Evolutionary conservation across 495 filamentous ascomycete genomes (phyloP).

Genomic region (Podospora anserina): DNA sequence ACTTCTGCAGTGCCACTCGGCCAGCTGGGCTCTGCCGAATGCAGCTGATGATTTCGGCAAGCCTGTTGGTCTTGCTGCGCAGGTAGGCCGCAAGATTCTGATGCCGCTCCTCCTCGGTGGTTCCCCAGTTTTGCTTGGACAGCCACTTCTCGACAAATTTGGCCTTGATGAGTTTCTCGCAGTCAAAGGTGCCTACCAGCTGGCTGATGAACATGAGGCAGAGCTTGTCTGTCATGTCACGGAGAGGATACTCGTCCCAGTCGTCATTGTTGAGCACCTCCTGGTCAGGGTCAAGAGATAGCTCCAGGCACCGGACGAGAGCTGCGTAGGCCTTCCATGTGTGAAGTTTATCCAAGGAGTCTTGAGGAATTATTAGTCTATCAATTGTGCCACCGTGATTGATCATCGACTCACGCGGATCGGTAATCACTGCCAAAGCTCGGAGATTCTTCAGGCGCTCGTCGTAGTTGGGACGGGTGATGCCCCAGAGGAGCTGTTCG

Average conservation of each 20-base stretch:
- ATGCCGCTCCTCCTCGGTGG: constrained; percentile 39
- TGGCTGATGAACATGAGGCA: constrained; percentile 48
- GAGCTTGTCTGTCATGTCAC: constrained; percentile 51
- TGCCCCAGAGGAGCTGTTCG: constrained; percentile 46
- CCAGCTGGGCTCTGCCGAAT: constrained; percentile 39
- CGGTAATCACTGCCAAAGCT: constrained; percentile 41
- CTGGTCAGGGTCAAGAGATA: constrained; percentile 50
- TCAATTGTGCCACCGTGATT: not conserved
- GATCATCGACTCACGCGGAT: constrained; percentile 25
- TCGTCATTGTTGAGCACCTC: constrained; percentile 44
- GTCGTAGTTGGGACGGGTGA: constrained; percentile 50
- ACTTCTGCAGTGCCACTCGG: constrained; percentile 39
- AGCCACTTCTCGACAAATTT: constrained; percentile 56
- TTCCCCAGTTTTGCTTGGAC: constrained; percentile 54
- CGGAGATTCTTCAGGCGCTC: constrained; percentile 48
- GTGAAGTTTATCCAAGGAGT: constrained; percentile 35
- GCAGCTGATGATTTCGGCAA: constrained; percentile 43
- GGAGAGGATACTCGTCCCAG: constrained; percentile 52
- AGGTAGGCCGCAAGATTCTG: constrained; percentile 46
- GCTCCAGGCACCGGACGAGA: constrained; percentile 50
- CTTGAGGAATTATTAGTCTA: constrained; percentile 14
- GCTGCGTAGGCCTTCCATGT: constrained; percentile 48
- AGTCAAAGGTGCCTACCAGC: constrained; percentile 42
- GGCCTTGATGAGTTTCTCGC: constrained; percentile 44
- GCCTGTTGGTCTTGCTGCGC: constrained; percentile 41